phyloP scores from a whole-genome alignment of 176 grass and related monocot genomes.

The Pontederia paniculata region DNA sequence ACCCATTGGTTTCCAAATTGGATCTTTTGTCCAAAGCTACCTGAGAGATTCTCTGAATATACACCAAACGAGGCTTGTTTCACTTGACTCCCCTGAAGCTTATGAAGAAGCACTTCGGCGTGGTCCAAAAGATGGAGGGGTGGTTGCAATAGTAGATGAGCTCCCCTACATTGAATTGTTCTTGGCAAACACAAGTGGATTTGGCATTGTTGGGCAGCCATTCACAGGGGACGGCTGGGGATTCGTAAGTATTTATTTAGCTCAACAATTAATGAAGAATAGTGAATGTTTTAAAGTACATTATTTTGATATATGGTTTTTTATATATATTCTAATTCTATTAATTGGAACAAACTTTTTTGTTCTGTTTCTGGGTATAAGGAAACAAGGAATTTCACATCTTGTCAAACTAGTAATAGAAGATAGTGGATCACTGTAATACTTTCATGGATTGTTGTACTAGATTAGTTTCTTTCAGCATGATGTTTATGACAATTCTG shows the following conservation, averaged over 20 bases:
- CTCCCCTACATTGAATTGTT: conserved; percentile 16
- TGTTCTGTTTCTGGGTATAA: too few relatives aligned
- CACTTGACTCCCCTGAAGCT: conserved; percentile 15
- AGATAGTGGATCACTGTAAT: neutral
- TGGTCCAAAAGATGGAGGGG: conserved; percentile 17
- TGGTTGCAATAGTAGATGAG: conserved; percentile 18
- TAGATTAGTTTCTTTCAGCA: neutral
- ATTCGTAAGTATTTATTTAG: conserved; percentile 8
- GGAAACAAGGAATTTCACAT: too few relatives aligned
- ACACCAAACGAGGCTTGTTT: conserved; percentile 14
- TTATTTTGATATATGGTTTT: too few relatives aligned
- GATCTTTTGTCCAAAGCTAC: conserved; percentile 15
- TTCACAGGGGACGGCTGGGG: conserved; percentile 15
- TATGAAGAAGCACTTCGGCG: conserved; percentile 12
- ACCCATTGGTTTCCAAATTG: conserved; percentile 18
- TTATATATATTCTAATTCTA: too few relatives aligned
- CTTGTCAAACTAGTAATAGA: too few relatives aligned
- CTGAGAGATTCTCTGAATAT: conserved; percentile 5
- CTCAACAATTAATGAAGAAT: neutral
- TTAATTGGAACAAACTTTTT: too few relatives aligned
- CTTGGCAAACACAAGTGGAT: conserved; percentile 11
- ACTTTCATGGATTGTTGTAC: neutral
- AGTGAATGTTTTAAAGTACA: neutral
- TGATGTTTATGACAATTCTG: neutral
- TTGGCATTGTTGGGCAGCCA: conserved; percentile 13